Percentiles rank a stretch among this genome's conserved stretches.
Conservation (phyloP, 768 basidiomycete species). For the Leccinellum albellum region DNA sequence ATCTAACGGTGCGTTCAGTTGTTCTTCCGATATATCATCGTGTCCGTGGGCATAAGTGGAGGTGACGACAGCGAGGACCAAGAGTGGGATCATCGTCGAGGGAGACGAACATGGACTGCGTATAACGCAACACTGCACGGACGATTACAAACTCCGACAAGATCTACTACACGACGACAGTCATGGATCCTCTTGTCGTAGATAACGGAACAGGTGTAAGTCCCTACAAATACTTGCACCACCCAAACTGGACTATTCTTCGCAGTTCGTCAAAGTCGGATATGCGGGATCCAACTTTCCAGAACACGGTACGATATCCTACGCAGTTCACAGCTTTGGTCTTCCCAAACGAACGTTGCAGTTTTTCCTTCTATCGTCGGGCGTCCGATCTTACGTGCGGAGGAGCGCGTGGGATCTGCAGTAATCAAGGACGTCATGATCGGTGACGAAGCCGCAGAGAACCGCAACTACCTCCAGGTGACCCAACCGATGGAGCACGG, state of each 20-base stretch:
- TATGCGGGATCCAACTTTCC: conserved; percentile 95
- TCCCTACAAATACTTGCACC: conserved; percentile 1
- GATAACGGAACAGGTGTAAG: conserved; percentile 88
- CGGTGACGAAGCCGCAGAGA: conserved; percentile 93
- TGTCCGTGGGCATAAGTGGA: conserved; percentile 49
- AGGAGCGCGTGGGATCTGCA: conserved; percentile 85
- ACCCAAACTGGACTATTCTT: neutral
- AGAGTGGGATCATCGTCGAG: neutral
- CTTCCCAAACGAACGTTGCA: conserved; percentile 28
- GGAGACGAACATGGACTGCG: no score
- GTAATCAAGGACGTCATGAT: conserved; percentile 97
- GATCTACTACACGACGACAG: no score
- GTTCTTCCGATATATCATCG: conserved; percentile 58
- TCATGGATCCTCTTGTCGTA: conserved; percentile 58
- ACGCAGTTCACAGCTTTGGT: neutral
- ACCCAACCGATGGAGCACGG: conserved; percentile 99
- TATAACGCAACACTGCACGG: no score
- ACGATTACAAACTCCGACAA: no score
- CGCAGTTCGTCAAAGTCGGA: conserved; percentile 86
- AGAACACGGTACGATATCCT: conserved; percentile 64
- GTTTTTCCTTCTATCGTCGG: conserved; percentile 98
- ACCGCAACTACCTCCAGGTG: conserved; percentile 93
- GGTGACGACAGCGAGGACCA: neutral
- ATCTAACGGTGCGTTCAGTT: conserved; percentile 65
- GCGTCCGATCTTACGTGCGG: conserved; percentile 93